Evolutionary conservation across 2,329 filamentous ascomycete species (phyloP).

Genomic region (Alternaria arbusti): DNA sequence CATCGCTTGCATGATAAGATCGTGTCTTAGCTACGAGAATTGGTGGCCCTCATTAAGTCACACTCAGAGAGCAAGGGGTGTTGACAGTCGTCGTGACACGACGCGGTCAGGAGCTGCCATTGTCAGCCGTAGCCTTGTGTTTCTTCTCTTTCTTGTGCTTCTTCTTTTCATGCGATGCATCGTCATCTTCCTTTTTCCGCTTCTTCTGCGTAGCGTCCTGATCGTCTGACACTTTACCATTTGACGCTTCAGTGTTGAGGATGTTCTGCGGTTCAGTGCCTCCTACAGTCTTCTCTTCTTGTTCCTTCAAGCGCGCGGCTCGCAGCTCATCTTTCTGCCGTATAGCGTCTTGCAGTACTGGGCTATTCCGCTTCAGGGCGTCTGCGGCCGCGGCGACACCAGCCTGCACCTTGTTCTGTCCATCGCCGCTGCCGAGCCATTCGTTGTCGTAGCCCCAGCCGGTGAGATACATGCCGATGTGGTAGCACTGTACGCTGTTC

Average conservation of each 20-base stretch:
- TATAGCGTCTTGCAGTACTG: slow-evolving; percentile 20
- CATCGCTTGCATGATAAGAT: not conserved
- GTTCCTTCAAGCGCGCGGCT: slow-evolving; percentile 16
- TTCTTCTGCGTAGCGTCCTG: slow-evolving; percentile 2
- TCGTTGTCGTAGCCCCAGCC: slow-evolving; percentile 72
- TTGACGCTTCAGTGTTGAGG: slow-evolving; percentile 25
- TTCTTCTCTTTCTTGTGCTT: slow-evolving; percentile 18
- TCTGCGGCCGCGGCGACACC: slow-evolving; percentile 69
- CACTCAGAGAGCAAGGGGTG: not conserved
- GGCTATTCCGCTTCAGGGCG: slow-evolving; percentile 60
- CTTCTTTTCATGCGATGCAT: slow-evolving; percentile 13
- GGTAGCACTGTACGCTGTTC: slow-evolving; percentile 63
- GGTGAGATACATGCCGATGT: slow-evolving; percentile 68
- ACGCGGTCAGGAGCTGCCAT: slow-evolving; percentile 1
- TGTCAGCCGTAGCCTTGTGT: slow-evolving; percentile 3
- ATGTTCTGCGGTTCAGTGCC: slow-evolving; percentile 8
- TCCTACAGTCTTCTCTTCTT: slow-evolving; percentile 16
- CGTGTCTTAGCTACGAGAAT: too few species aligned
- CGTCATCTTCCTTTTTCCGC: slow-evolving; percentile 7
- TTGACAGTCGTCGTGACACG: not conserved
- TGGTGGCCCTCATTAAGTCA: too few species aligned
- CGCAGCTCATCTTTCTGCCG: slow-evolving; percentile 32
- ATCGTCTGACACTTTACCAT: slow-evolving; percentile 12
- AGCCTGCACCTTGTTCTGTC: slow-evolving; percentile 72
- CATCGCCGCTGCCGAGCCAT: slow-evolving; percentile 68